Evolutionary conservation across 225 moss, liverwort and hornwort genomes (phyloP), one percentile per base, ranked within the genome.

Genomic region (Antitrichia curtipendula): DNA sequence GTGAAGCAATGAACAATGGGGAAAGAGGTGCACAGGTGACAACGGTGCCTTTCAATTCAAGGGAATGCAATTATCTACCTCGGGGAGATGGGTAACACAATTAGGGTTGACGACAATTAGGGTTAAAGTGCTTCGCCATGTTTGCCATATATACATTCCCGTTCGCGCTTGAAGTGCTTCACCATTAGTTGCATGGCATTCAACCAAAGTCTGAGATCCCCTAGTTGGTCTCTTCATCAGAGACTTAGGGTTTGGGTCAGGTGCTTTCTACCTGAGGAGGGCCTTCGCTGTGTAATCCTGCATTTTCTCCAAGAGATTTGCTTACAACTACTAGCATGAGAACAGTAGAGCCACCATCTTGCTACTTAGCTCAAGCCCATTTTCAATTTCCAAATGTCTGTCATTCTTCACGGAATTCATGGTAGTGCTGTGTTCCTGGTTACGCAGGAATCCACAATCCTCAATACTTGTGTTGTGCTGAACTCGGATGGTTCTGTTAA

Each of bases 391-490:
- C 34, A 34, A 50, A 36, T 13, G 41, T 66, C 38, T 68, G 52
- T 27, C 53, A 81, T 65, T 71, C 27, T 61, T 54, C 16, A 53
- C 3, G 43, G 62, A 27, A 66, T 28, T 85, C 22, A 82, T 61
- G 61, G 20, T 29, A 32, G 34, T 66, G 63, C 25, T 27, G 25
- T 45, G 12, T 62, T 82, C 16, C 32, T 91, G 79, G 45, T 41
- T 85, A 27, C 38, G 68, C 89, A 92, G 89, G 83, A 88, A n/a
- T 11, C 74, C 36, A 31, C 15, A 28, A 73, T 92, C 45, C 78
- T 61, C 83, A 92, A 92, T 52, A 88, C 89, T 13, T 92, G 92
- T 10, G 91, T 92, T 23, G 70, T 92, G 29, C 43, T 92, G 14
- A 84, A 91, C 22, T 82, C 85, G 50, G 88, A 83, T 79, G 93